These are phyloP conservation scores for Termitomyces sp. DNA, from an alignment of 768 basidiomycete species.

Conservation along the genomic window DNA sequence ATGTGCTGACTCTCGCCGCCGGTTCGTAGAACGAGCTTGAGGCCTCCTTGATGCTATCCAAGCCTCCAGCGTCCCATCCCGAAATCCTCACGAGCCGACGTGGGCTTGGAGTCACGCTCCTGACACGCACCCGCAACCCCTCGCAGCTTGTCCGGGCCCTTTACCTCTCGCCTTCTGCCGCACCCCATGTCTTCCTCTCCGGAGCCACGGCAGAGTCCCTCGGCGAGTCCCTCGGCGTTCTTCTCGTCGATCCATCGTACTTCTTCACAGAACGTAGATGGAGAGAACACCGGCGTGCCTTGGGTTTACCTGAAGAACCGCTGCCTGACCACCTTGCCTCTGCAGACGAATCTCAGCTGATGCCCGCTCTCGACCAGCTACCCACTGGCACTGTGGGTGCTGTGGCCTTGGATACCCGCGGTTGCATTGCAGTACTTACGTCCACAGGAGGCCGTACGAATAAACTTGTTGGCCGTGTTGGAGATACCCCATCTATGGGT, in stretches of 20 bases:
- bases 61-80: slow-evolving; percentile 65
- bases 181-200: slow-evolving; percentile 70
- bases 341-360: slow-evolving; percentile 14
- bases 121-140: slow-evolving; percentile 70
- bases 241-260: slow-evolving; percentile 70
- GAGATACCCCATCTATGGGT: slow-evolving; percentile 79
- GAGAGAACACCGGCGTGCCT: slow-evolving; percentile 70
- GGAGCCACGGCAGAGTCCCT: slow-evolving; percentile 61
- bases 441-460: slow-evolving; percentile 84
- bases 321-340: slow-evolving; percentile 30
- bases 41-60: slow-evolving; percentile 77
- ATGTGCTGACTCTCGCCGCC: background rate
- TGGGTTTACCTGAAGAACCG: slow-evolving; percentile 71
- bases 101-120: slow-evolving; percentile 61
- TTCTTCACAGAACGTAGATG: slow-evolving; percentile 76
- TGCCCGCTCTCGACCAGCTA: slow-evolving; percentile 46
- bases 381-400: slow-evolving; percentile 85
- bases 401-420: slow-evolving; percentile 71
- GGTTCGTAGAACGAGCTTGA: slow-evolving; percentile 71
- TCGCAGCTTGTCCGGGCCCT: slow-evolving; percentile 66
- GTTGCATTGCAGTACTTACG: slow-evolving; percentile 70
- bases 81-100: slow-evolving; percentile 56
- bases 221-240: slow-evolving; percentile 50
- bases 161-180: slow-evolving; percentile 63
- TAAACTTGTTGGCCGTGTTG: slow-evolving; percentile 79